Base-by-base conservation (phyloP, 202 grass and related monocot species). In the Brachypodium distachyon region DNA sequence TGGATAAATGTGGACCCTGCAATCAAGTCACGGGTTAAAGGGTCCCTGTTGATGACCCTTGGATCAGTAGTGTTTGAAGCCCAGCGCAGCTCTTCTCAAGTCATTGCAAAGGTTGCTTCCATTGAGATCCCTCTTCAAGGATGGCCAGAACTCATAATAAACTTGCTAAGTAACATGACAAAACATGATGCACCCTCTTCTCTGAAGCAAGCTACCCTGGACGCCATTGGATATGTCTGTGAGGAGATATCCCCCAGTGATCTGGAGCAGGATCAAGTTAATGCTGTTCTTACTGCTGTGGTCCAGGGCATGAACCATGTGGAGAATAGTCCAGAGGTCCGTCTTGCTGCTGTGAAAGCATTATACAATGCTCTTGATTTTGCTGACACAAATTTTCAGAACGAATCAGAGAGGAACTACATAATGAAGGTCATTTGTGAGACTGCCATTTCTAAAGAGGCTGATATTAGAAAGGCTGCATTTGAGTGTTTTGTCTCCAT, bases 351-450 rank as follows among this genome's bases (percentile, higher is more conserved):
- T 70, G 83, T 92, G 7, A 79, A 44, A 62, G 90, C 86, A 27
- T 46, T 92, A 7, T 88, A 86, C 51, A 92, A 92, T 86, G 86
- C 86, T 70, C 82, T 92, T 11, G 90, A 88, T 88, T 92, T 92
- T 68, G 86, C 82, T 4, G 85, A 92, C 67, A 86, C 75, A 25
- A 92, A 92, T 75, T 92, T 92, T 60, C 71, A 80, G 25, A 89
- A 89, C 74, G 86, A 89, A 27, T 57, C 79, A 39, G 86, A 92
- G 76, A 86, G 90, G 79, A 92, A 86, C 36, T 89, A 86, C 71
- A 88, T 89, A 55, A 86, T 92, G 83, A 92, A 88, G 79, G 86
- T 92, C 37, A 42, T 88, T 31, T 92, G 86, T 43, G 90, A 89
- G 75, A 92, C 82, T 76, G 82, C 89, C 25, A 60, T 80, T 23